Percentiles rank a stretch among this genome's conserved stretches.
These are phyloP conservation scores for Gossypium laxum DNA, from an alignment of 441 rosid genomes.

Conservation along the genomic window DNA sequence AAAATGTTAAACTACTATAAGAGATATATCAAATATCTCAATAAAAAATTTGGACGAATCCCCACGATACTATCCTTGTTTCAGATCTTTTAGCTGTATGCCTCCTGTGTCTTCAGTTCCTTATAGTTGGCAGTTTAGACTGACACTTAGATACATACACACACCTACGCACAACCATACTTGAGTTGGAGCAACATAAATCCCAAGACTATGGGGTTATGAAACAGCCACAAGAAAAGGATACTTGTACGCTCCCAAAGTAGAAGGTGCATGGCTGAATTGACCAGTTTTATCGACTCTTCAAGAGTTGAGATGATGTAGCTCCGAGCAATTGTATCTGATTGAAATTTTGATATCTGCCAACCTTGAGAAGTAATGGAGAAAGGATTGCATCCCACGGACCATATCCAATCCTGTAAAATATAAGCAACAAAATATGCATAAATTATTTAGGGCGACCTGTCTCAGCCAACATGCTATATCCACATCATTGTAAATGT, in stretches of 20 bases:
- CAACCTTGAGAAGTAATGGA: constrained; percentile 82
- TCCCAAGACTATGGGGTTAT: not conserved
- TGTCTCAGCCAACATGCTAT: not conserved
- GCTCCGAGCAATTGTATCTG: constrained; percentile 84
- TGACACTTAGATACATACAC: not conserved
- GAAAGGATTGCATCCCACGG: constrained; percentile 88
- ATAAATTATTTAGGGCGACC: not conserved
- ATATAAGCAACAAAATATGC: not conserved
- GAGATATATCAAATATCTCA: not conserved
- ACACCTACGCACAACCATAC: not conserved
- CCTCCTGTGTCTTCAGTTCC: not conserved
- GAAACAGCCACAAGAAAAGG: constrained; percentile 34
- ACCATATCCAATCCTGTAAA: constrained; percentile 94
- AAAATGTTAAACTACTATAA: not conserved
- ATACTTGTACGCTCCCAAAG: constrained; percentile 83
- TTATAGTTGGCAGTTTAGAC: not conserved
- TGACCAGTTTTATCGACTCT: constrained; percentile 73
- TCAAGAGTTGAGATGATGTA: constrained; percentile 81
- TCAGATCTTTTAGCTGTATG: not conserved
- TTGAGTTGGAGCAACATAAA: not conserved
- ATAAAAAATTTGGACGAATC: not conserved
- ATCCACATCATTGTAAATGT: not conserved
- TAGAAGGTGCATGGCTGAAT: constrained; percentile 73
- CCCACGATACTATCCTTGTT: not conserved
- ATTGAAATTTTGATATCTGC: constrained; percentile 77